Percentiles rank a stretch among this genome's conserved stretches.
Conservation (phyloP, 129 eudicot species). For the carrot (Daucus carota) region DH1_v3.0 NC_030382.2:52017001-52017500, state of each 20-base stretch:
- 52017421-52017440: slow-evolving; percentile 39
- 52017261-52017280: slow-evolving; percentile 57
- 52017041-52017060: slow-evolving; percentile 56
- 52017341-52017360: slow-evolving; percentile 75
- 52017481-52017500: slow-evolving; percentile 32
- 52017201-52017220: slow-evolving; percentile 65
- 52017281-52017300: slow-evolving; percentile 56
- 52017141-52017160: slow-evolving; percentile 48
- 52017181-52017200: slow-evolving; percentile 53
- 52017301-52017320: slow-evolving; percentile 72
- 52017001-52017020: slow-evolving; percentile 55
- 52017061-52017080: slow-evolving; percentile 28
- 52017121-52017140: slow-evolving; percentile 44
- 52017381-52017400: slow-evolving; percentile 66
- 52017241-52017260: slow-evolving; percentile 62
- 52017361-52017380: slow-evolving; percentile 61
- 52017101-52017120: slow-evolving; percentile 59
- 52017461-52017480: slow-evolving; percentile 62
- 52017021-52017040: slow-evolving; percentile 66
- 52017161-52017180: slow-evolving; percentile 72
- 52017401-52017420: slow-evolving; percentile 53
- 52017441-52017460: slow-evolving; percentile 86
- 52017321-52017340: slow-evolving; percentile 67
- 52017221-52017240: slow-evolving; percentile 72
- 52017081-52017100: slow-evolving; percentile 86